phyloP scores from a whole-genome alignment of 1,139 yeast species.

The Yamadazyma epiphylla region DNA sequence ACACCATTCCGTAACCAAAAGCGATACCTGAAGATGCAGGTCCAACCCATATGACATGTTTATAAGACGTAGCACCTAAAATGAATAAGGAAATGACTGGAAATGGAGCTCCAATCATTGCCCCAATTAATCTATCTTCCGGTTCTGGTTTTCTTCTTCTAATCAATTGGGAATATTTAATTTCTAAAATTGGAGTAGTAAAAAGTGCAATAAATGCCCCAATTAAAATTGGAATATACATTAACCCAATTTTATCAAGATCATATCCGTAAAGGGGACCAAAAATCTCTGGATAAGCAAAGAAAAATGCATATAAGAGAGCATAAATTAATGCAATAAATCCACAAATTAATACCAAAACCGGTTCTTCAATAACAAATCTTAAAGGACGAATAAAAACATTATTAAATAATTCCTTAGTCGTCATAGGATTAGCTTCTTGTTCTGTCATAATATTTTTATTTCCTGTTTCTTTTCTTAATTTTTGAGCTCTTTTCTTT shows the following conservation, averaged over 20 bases:
- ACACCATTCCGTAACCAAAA: constrained; percentile 89
- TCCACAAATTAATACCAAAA: constrained; percentile 73
- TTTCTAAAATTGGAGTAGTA: constrained; percentile 72
- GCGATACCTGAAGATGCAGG: constrained; percentile 90
- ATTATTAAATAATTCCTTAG: constrained; percentile 60
- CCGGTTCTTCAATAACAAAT: constrained; percentile 77
- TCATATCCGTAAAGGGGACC: constrained; percentile 60
- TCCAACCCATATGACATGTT: constrained; percentile 86
- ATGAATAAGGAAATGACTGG: constrained; percentile 85
- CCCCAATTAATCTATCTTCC: constrained; percentile 83
- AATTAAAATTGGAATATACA: constrained; percentile 82
- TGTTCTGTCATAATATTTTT: constrained; percentile 86
- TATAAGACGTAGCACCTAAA: constrained; percentile 81
- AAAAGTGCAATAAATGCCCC: constrained; percentile 74
- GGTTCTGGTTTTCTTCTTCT: constrained; percentile 68
- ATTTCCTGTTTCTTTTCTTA: constrained; percentile 80
- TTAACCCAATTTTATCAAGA: constrained; percentile 72
- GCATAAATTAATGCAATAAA: constrained; percentile 88
- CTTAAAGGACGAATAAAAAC: constrained; percentile 73
- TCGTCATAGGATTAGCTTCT: constrained; percentile 70
- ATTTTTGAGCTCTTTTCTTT: constrained; percentile 61
- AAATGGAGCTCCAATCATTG: constrained; percentile 87
- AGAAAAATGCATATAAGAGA: constrained; percentile 84
- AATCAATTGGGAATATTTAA: constrained; percentile 48
- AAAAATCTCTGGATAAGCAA: constrained; percentile 80